A percentile compares a stretch with the other conserved stretches of the same genome.
Conservation (phyloP, 345 rosid species). For the Balakata baccata region DNA sequence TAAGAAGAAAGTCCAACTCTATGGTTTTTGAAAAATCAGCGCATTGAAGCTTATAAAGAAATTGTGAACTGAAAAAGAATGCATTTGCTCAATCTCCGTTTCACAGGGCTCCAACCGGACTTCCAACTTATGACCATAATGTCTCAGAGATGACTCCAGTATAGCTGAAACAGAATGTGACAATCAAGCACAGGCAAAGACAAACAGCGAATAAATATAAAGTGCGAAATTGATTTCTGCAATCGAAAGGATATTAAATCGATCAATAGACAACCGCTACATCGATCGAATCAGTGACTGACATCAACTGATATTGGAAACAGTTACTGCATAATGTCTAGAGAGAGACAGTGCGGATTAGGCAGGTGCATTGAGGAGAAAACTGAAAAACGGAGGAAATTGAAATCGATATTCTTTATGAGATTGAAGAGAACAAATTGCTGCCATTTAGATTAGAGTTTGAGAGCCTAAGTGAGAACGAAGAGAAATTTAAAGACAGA, state of each 20-base stretch:
- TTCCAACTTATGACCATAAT: background rate
- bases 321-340: background rate
- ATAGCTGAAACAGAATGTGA: background rate
- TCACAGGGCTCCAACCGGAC: background rate
- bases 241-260: background rate
- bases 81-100: background rate
- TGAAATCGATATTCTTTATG: background rate
- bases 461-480: background rate
- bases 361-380: background rate
- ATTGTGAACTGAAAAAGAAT: too few species aligned
- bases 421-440: background rate
- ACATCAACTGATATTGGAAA: background rate
- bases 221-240: too few species aligned
- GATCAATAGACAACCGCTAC: background rate
- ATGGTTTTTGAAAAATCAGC: background rate
- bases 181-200: background rate
- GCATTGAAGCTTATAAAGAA: background rate
- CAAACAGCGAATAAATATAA: background rate
- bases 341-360: background rate
- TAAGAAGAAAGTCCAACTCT: background rate
- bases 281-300: background rate
- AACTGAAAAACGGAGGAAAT: background rate
- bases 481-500: background rate
- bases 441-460: background rate
- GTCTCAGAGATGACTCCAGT: too few species aligned